Percentiles rank a stretch among this genome's conserved stretches.
Evolutionary conservation across 352 stramenopile genomes (phyloP).

Genomic region (Phytophthora podocarpi): DNA sequence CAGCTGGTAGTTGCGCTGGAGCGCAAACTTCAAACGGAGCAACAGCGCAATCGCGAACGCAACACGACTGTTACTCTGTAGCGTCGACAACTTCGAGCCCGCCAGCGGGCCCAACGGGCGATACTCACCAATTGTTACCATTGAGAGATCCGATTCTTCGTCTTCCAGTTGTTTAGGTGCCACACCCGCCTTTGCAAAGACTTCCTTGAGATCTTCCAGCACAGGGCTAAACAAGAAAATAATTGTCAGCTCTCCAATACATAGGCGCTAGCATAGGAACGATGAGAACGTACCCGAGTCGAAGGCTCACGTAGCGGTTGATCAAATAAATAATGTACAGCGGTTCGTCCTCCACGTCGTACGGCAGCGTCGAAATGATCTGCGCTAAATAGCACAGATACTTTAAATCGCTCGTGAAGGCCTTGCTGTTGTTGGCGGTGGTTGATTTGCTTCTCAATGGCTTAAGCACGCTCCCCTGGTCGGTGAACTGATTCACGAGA

Average conservation of each 20-base stretch:
- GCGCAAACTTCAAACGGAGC: constrained; percentile 73
- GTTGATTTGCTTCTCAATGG: constrained; percentile 20
- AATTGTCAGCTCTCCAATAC: constrained; percentile 6
- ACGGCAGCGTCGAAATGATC: constrained; percentile 73
- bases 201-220: constrained; percentile 58
- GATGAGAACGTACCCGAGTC: constrained; percentile 64
- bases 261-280: background rate
- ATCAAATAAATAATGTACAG: constrained; percentile 89
- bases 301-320: constrained; percentile 82
- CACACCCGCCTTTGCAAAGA: constrained; percentile 48
- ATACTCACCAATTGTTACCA: constrained; percentile 45
- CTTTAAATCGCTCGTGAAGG: constrained; percentile 38
- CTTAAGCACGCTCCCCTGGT: constrained; percentile 52
- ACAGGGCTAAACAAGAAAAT: constrained; percentile 39
- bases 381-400: constrained; percentile 82
- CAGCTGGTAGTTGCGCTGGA: constrained; percentile 73
- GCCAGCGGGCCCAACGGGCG: constrained; percentile 18
- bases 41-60: constrained; percentile 73
- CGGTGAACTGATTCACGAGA: constrained; percentile 74
- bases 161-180: constrained; percentile 48
- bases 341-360: constrained; percentile 82
- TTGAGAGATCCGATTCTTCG: constrained; percentile 49
- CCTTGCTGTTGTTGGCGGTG: constrained; percentile 12
- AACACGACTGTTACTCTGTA: constrained; percentile 26
- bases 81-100: background rate